A percentile compares a stretch with the other conserved stretches of the same genome.
Conservation (phyloP, 2,329 filamentous ascomycete genomes). For the Cyanodermella asteris region DNA sequence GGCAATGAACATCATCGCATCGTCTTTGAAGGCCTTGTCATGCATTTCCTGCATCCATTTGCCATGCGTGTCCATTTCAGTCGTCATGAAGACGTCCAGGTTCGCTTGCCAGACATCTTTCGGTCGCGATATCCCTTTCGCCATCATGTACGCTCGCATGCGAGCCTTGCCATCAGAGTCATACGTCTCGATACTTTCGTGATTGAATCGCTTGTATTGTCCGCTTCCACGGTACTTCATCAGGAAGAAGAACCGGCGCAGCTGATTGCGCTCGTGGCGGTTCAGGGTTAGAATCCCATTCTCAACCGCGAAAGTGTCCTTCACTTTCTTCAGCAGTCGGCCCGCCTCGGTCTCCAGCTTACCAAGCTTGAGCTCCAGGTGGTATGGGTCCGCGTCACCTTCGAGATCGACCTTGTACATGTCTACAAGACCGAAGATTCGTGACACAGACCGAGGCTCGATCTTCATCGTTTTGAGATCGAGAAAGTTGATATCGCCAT, state of each 20-base stretch:
- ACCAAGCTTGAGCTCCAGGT: conserved; percentile 12
- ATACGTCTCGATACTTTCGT: conserved; percentile 16
- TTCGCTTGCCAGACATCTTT: conserved; percentile 17
- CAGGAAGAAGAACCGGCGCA: conserved; percentile 26
- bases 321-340: conserved; percentile 8
- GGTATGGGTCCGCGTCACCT: conserved; percentile 8
- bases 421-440: conserved; percentile 12
- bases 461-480: conserved; percentile 4
- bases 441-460: conserved; percentile 8
- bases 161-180: conserved; percentile 9
- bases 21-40: conserved; percentile 11
- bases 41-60: conserved; percentile 12
- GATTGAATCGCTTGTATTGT: conserved; percentile 17
- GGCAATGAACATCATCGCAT: conserved; percentile 13
- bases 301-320: conserved; percentile 8
- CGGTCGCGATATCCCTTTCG: conserved; percentile 11
- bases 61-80: conserved; percentile 11
- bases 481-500: conserved; percentile 10
- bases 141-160: conserved; percentile 13
- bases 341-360: conserved; percentile 10
- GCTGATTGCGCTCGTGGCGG: conserved; percentile 14
- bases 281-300: conserved; percentile 12
- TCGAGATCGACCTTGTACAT: conserved; percentile 14
- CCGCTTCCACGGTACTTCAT: conserved; percentile 21
- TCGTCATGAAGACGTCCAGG: conserved; percentile 11